Evolutionary conservation across 2,329 filamentous ascomycete genomes (phyloP).

Genomic region (Pseudocercospora pini-densiflorae): DNA sequence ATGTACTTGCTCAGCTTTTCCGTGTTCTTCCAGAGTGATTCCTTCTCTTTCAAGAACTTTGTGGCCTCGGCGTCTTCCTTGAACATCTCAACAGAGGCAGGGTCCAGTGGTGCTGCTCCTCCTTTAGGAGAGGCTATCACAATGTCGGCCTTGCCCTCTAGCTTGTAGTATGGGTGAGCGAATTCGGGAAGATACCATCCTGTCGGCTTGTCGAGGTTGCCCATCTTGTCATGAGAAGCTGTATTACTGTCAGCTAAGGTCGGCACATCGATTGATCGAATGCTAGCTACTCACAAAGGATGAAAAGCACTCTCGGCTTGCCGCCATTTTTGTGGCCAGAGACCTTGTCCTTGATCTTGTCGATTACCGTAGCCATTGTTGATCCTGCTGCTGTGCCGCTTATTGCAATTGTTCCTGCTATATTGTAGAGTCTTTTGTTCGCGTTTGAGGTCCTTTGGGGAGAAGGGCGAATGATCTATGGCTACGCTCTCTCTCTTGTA

Average conservation of each 20-base stretch:
- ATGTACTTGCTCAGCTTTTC: slow-evolving; percentile 60
- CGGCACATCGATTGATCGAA: not conserved
- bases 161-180: slow-evolving; percentile 46
- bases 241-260: not conserved
- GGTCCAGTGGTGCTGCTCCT: slow-evolving; percentile 45
- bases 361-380: slow-evolving; percentile 22
- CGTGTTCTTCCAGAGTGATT: slow-evolving; percentile 67
- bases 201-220: slow-evolving; percentile 55
- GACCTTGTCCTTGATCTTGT: slow-evolving; percentile 37
- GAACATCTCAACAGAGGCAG: slow-evolving; percentile 37
- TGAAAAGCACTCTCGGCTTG: slow-evolving; percentile 20
- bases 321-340: slow-evolving; percentile 19
- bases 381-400: not conserved
- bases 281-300: not conserved
- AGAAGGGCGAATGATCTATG: not conserved
- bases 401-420: not conserved
- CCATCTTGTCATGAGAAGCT: slow-evolving; percentile 62
- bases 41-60: slow-evolving; percentile 55
- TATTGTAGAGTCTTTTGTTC: not conserved
- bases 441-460: not conserved
- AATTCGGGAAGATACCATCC: slow-evolving; percentile 68
- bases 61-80: slow-evolving; percentile 37
- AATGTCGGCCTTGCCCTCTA: slow-evolving; percentile 43
- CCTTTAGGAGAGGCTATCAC: slow-evolving; percentile 47
- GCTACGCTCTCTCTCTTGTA: not conserved